Conservation (phyloP, 345 rosid genomes). For the Dovyalis caffra region DNA sequence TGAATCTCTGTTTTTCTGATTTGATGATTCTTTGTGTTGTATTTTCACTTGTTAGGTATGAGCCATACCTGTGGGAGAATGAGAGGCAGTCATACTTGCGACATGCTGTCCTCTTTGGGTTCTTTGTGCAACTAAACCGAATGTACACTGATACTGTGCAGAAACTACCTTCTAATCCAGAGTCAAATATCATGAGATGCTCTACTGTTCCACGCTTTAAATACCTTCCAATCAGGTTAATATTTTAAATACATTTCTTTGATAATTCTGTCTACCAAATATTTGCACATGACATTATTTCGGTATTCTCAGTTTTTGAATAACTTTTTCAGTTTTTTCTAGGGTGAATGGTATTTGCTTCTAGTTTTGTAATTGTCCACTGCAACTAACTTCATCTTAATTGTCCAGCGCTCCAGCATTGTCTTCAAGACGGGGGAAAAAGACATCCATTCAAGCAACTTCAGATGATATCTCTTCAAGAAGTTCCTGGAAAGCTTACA, state of each 20-base stretch:
- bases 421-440: constrained; percentile 67
- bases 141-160: constrained; percentile 81
- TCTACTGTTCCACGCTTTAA: constrained; percentile 92
- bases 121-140: constrained; percentile 95
- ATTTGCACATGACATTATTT: neutral
- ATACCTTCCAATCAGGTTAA: constrained; percentile 93
- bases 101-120: constrained; percentile 97
- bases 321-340: neutral
- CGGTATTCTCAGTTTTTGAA: neutral
- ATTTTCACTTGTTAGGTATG: constrained; percentile 50
- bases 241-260: neutral
- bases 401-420: constrained; percentile 62
- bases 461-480: constrained; percentile 54
- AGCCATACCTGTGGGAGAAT: constrained; percentile 94
- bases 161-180: constrained; percentile 87
- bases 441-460: constrained; percentile 48
- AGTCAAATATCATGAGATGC: constrained; percentile 93
- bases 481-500: constrained; percentile 62
- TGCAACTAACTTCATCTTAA: neutral
- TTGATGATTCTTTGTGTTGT: neutral
- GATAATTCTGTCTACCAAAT: neutral
- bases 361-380: neutral
- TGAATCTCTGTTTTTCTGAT: neutral
- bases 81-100: constrained; percentile 84
- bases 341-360: neutral